Evolutionary conservation across 2,329 filamentous ascomycete species (phyloP).

Genomic region (Dothidotthia symphoricarpi): DNA sequence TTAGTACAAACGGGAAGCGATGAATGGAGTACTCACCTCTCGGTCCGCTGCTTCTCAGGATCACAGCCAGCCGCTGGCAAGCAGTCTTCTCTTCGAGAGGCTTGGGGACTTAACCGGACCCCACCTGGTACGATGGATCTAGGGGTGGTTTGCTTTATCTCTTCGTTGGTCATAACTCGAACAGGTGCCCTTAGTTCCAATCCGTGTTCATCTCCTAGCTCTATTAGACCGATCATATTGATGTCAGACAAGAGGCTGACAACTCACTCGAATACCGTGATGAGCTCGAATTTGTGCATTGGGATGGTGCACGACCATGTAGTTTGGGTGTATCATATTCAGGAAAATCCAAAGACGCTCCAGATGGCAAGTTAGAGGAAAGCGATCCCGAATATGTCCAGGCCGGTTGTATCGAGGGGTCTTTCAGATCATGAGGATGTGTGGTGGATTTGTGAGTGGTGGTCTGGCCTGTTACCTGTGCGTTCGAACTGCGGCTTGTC

Average conservation of each 20-base stretch:
- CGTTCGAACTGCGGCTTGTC: conserved; percentile 18
- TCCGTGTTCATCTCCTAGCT: conserved; percentile 26
- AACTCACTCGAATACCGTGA: conserved; percentile 31
- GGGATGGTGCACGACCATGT: conserved; percentile 33
- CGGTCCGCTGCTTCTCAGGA: background rate
- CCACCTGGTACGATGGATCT: conserved; percentile 24
- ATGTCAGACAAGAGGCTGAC: background rate
- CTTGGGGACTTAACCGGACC: conserved; percentile 16
- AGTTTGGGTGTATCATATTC: conserved; percentile 30
- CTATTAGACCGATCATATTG: conserved; percentile 5
- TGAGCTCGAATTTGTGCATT: conserved; percentile 27
- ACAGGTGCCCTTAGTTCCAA: conserved; percentile 24
- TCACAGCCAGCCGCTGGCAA: background rate
- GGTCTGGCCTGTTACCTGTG: conserved; percentile 7
- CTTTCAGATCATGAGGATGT: conserved; percentile 17
- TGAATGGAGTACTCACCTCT: too few species aligned
- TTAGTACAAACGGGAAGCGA: too few species aligned
- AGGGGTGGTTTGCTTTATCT: conserved; percentile 22
- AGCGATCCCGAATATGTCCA: conserved; percentile 35
- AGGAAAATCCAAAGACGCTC: conserved; percentile 29
- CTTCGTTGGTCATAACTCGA: conserved; percentile 21
- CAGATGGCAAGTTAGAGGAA: conserved; percentile 34
- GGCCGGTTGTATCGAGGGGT: conserved; percentile 29
- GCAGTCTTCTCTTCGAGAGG: conserved; percentile 6
- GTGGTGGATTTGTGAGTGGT: conserved; percentile 7